These are phyloP conservation scores for Alternaria gansuensis DNA, from an alignment of 2,329 filamentous ascomycete species.

Conservation along the genomic window DNA sequence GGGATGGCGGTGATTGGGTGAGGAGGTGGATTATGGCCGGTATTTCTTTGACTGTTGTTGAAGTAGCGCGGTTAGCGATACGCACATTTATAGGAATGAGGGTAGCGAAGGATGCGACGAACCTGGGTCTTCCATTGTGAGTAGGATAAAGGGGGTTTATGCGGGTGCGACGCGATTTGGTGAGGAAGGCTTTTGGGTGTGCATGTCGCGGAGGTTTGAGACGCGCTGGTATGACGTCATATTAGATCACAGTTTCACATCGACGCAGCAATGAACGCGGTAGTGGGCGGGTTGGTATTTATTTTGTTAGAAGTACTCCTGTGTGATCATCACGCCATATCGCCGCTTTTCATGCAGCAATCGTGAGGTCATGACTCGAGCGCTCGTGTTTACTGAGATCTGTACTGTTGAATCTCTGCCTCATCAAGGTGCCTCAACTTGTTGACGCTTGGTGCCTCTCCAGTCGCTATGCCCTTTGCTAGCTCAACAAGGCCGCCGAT, in stretches of 20 bases:
- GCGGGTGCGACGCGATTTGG: background rate
- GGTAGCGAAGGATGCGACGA: background rate
- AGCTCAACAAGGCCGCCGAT: conserved; percentile 73
- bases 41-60: conserved; percentile 66
- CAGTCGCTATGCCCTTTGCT: conserved; percentile 77
- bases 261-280: background rate
- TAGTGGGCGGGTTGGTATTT: background rate
- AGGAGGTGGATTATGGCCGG: conserved; percentile 71
- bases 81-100: background rate
- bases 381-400: conserved; percentile 36
- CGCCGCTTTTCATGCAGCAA: background rate
- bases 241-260: background rate
- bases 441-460: conserved; percentile 75
- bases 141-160: background rate
- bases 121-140: conserved; percentile 45
- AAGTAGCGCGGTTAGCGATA: background rate
- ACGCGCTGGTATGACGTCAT: conserved; percentile 27
- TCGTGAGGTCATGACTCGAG: background rate
- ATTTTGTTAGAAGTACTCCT: conserved; percentile 4
- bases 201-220: conserved; percentile 4
- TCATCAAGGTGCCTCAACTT: conserved; percentile 77
- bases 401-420: conserved; percentile 51
- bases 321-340: background rate
- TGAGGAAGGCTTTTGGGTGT: background rate
- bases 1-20: conserved; percentile 70